Conservation (phyloP, 179 eudicot species). For the Spinacia oleracea region DNA sequence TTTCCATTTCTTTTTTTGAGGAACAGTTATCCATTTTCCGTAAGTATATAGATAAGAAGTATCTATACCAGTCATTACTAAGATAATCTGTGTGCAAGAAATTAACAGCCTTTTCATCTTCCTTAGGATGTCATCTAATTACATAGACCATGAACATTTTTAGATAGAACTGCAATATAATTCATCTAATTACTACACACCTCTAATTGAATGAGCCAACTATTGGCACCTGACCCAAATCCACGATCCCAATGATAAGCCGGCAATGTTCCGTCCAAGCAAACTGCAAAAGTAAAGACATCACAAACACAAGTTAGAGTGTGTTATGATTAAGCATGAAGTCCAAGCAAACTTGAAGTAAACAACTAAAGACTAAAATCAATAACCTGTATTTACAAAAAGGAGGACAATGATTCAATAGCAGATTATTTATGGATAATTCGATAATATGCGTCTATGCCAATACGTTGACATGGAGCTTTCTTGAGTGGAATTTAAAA, state of each 20-base stretch:
- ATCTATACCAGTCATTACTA: neutral
- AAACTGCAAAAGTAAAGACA: slow-evolving; percentile 53
- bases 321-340: neutral
- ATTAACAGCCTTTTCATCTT: neutral
- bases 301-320: neutral
- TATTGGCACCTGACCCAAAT: slow-evolving; percentile 80
- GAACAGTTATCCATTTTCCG: neutral
- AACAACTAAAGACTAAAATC: slow-evolving; percentile 1
- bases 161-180: neutral
- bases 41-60: neutral
- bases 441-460: neutral
- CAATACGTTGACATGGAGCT: neutral
- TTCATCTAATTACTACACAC: slow-evolving; percentile 40
- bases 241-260: slow-evolving; percentile 86
- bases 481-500: neutral
- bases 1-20: too few relatives aligned
- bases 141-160: neutral
- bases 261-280: slow-evolving; percentile 89
- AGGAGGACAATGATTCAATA: neutral
- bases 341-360: neutral
- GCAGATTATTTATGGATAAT: neutral
- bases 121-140: neutral
- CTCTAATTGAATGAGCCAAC: slow-evolving; percentile 92
- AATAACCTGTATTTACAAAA: neutral
- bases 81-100: neutral